phyloP scores from a whole-genome alignment of 345 rosid genomes.

The Bruguiera sexangula region DNA sequence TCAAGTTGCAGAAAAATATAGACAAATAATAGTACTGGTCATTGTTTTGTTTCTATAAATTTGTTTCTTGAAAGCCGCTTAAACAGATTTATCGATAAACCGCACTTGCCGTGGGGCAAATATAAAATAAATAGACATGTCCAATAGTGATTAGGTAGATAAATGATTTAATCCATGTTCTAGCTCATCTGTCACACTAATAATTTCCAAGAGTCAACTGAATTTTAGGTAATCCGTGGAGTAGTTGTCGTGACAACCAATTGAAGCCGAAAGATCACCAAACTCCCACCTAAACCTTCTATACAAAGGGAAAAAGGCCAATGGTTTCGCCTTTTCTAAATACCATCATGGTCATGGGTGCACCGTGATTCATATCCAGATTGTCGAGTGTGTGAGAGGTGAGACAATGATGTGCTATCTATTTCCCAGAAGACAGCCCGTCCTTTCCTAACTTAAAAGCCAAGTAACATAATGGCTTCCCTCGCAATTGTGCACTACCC shows the following conservation, averaged over 20 bases:
- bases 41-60: no score
- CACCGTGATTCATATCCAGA: not conserved
- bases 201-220: not conserved
- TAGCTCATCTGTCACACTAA: conserved; percentile 8
- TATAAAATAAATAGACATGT: not conserved
- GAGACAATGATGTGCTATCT: conserved; percentile 51
- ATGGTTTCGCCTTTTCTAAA: not conserved
- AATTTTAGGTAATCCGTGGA: not conserved
- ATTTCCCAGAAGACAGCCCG: conserved; percentile 12
- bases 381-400: not conserved
- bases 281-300: conserved; percentile 24
- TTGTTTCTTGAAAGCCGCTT: no score
- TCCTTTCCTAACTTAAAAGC: conserved; percentile 53
- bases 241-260: conserved; percentile 19
- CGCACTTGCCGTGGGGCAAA: no score
- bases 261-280: conserved; percentile 39
- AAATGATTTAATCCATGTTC: not conserved
- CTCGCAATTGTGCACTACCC: conserved; percentile 22
- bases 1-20: no score
- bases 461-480: conserved; percentile 43
- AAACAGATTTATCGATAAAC: no score
- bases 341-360: not conserved
- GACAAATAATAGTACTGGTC: no score
- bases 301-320: not conserved
- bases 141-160: not conserved